Base-by-base conservation (phyloP, 345 rosid species). In the Moringa oleifera region DNA sequence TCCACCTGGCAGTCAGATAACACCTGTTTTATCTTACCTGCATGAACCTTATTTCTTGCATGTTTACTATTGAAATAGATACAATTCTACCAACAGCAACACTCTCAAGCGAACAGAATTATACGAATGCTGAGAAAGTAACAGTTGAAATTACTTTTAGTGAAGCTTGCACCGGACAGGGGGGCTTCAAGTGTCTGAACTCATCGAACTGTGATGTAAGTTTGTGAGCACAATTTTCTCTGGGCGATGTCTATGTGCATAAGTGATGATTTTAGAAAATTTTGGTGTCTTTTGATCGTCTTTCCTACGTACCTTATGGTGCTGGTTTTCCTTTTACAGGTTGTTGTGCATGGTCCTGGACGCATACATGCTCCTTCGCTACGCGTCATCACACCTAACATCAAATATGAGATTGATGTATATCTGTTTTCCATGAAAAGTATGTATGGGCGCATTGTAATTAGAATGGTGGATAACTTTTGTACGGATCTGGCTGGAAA, bases 171-270 rank as follows among this genome's bases (percentile, higher is more conserved):
- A 50, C 59, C 11, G 81, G 81, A 64, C 36, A 24, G 54, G 77
- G 83, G 54, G 83, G 83, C 46, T 82, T 82, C 67, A 82, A 68
- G 67, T 82, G 86, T 58, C 20, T 68, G 51, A 77, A 79, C 67
- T 72, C 86, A 58, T 72, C 83, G 51, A 68, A 72, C 51, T 82
- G 86, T 51, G 77, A 77, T 70, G 86, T 82, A 73, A 78, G 82
- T 56, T 2, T 25, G 17, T 12, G 64, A n/a, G 25, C 15, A 17
- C n/a, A n/a, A n/a, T 0, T 55, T 46, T 51, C 24, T 55, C 54
- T 37, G 23, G 23, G 4, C 37, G 18, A 4, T 64, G 24, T 53
- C 25, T 63, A 22, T 52, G 12, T n/a, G 58, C 20, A 36, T 53
- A 6, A 20, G 51, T 18, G 25, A 33, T 53, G 25, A 62, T 25